phyloP scores from a whole-genome alignment of 352 stramenopile species.

The Discostella stelligera region DNA sequence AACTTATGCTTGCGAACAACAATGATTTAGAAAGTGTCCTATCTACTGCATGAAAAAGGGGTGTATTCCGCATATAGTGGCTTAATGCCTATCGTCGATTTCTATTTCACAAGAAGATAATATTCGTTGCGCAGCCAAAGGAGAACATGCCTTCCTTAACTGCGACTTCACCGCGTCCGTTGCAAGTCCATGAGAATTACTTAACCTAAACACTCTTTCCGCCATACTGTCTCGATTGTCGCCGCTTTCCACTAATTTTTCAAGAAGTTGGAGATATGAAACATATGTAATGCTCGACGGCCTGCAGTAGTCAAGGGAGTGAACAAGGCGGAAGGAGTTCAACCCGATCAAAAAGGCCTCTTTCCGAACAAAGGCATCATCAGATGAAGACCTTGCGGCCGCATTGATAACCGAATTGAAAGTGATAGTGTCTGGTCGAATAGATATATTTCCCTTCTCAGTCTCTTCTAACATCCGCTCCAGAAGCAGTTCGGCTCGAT shows the following conservation, averaged over 20 bases:
- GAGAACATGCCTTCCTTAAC: slow-evolving; percentile 31
- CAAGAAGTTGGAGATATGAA: slow-evolving; percentile 57
- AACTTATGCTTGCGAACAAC: slow-evolving; percentile 18
- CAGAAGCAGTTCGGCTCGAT: slow-evolving; percentile 54
- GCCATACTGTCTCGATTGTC: slow-evolving; percentile 38
- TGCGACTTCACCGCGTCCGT: slow-evolving; percentile 56
- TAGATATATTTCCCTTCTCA: slow-evolving; percentile 38
- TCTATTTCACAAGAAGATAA: slow-evolving; percentile 14
- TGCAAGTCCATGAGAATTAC: slow-evolving; percentile 38
- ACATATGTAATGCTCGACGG: slow-evolving; percentile 62
- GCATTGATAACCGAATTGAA: slow-evolving; percentile 76
- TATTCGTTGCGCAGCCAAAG: slow-evolving; percentile 24
- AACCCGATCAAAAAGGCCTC: slow-evolving; percentile 57
- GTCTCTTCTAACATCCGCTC: slow-evolving; percentile 59
- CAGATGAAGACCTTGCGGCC: slow-evolving; percentile 41
- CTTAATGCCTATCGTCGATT: background rate
- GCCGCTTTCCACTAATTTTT: slow-evolving; percentile 45
- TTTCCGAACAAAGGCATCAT: slow-evolving; percentile 42
- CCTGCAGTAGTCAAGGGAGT: slow-evolving; percentile 33
- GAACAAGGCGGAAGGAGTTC: slow-evolving; percentile 52
- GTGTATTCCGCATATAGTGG: background rate
- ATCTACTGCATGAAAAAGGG: background rate
- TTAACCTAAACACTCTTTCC: slow-evolving; percentile 47
- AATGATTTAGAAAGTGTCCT: background rate
- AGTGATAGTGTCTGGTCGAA: slow-evolving; percentile 63